Evolutionary conservation across 176 grass and related monocot genomes (phyloP), one percentile per base, ranked within the genome.

Genomic region (Areca catechu): DNA sequence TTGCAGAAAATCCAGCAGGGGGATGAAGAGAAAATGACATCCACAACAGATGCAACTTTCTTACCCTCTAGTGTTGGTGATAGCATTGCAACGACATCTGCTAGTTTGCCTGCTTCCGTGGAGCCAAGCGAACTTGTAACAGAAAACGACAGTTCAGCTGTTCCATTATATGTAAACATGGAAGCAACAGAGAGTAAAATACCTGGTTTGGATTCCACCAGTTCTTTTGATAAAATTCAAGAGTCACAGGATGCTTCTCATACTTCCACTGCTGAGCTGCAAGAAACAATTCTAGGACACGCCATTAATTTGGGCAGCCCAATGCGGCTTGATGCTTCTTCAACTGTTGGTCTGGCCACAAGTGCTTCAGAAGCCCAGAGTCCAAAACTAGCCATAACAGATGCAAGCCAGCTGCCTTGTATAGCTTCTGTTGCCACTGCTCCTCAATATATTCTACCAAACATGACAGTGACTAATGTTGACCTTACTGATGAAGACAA

Each of bases 241-340:
- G 83, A 86, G 87, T 90, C 86, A 68, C 76, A 68, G 76, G 86
- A 89, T 71, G 71, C 77, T 53, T 89, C 86, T 52, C 81, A 89
- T 75, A 68, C 79, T 62, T 95, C 91, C 62, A 80, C 65, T 22
- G 79, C 76, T 0, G 58, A 54, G 25, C 16, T 52, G 19, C 59
- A 53, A 43, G 70, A 72, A 54, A 54, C 50, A 23, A 79, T 48
- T 71, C 77, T 71, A 49, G 86, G 77, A 58, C 81, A 74, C 64
- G 56, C 50, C 80, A 47, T 66, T 71, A 81, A 70, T 84, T 90
- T 83, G 65, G 60, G 63, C 43, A 68, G 72, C 61, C 73, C 74
- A 51, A 61, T 80, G 24, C 69, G 69, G 65, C 62, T 58, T 62
- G 76, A 89, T 77, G 57, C 68, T 89, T 72, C 65, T 56, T 76